Conservation (phyloP, 495 filamentous ascomycete species). For the Aspergillus leporis region DNA sequence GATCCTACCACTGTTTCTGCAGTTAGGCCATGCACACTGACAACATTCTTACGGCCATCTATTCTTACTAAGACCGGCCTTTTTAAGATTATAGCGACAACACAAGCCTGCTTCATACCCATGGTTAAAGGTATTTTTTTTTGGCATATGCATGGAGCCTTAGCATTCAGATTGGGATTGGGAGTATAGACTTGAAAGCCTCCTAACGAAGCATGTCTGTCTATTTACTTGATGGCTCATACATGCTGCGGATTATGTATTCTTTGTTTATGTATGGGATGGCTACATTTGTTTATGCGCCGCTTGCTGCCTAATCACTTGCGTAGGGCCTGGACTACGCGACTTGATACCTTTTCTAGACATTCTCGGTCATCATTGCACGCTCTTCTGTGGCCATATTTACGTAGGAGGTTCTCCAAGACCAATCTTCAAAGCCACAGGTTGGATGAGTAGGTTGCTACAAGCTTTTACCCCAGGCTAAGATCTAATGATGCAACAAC, state of each 20-base stretch:
- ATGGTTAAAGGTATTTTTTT: constrained; percentile 2
- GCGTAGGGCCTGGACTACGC: neutral
- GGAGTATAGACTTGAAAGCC: constrained; percentile 2
- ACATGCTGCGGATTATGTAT: constrained; percentile 12
- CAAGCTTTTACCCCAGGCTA: neutral
- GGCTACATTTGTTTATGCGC: constrained; percentile 14
- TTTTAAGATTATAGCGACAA: neutral
- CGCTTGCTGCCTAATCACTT: neutral
- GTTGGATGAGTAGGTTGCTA: too few species aligned
- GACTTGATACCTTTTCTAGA: constrained; percentile 5
- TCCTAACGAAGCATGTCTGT: neutral
- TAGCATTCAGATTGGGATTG: neutral
- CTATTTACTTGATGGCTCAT: neutral
- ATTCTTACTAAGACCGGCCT: constrained; percentile 2
- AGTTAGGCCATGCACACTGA: constrained; percentile 85
- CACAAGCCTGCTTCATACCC: neutral
- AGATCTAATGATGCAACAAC: constrained; percentile 34
- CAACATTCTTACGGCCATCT: neutral
- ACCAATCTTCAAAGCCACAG: too few species aligned
- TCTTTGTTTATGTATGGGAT: neutral
- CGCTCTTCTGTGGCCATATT: constrained; percentile 32
- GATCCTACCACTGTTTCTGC: constrained; percentile 83
- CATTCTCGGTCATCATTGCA: constrained; percentile 36
- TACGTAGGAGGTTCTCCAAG: too few species aligned
- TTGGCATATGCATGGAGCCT: constrained; percentile 3